Conservation (phyloP, 495 filamentous ascomycete genomes). For the Niebla homalea region DNA sequence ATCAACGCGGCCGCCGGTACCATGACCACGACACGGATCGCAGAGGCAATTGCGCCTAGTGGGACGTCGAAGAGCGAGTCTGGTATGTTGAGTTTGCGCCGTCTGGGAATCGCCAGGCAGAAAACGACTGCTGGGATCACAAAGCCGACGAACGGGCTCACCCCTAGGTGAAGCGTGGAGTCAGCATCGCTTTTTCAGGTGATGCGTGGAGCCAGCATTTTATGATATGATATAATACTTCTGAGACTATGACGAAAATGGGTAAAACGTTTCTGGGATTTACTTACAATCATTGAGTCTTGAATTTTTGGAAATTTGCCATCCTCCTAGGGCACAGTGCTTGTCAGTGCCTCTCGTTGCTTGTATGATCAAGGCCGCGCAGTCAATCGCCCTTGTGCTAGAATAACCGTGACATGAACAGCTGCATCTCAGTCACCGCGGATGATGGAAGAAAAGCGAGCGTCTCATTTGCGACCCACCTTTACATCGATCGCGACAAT, state of each 20-base stretch:
- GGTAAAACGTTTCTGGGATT: no score
- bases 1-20: constrained; percentile 17
- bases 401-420: no score
- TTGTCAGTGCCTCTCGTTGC: no score
- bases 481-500: constrained; percentile 10
- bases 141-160: constrained; percentile 22
- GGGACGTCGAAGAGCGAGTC: constrained; percentile 16
- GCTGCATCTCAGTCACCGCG: no score
- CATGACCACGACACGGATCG: neutral
- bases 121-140: constrained; percentile 22
- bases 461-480: neutral
- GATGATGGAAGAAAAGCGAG: neutral
- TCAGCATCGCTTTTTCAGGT: constrained; percentile 18
- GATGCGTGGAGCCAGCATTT: constrained; percentile 7
- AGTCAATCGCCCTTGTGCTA: no score
- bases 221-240: no score
- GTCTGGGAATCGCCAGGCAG: constrained; percentile 21
- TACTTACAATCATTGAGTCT: constrained; percentile 1
- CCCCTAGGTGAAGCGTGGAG: no score
- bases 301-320: neutral
- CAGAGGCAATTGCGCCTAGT: neutral
- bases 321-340: neutral
- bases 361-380: no score
- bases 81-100: constrained; percentile 20
- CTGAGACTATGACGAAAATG: no score